Evolutionary conservation across 768 basidiomycete genomes (phyloP).

Genomic region (Boletus fagicola): DNA sequence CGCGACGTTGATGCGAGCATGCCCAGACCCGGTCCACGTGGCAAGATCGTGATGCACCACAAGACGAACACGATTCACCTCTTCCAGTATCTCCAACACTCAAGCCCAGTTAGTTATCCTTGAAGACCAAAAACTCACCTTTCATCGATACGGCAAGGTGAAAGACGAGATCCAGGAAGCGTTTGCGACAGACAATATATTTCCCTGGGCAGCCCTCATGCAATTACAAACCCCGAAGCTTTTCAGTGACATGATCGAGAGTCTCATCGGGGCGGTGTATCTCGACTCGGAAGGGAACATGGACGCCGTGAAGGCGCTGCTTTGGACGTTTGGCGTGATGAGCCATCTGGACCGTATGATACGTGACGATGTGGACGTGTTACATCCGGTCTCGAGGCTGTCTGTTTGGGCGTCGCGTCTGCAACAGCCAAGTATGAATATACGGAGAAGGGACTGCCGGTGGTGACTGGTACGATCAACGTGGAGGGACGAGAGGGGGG

Average conservation of each 20-base stretch:
- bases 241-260: constrained; percentile 78
- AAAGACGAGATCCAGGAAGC: constrained; percentile 49
- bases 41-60: constrained; percentile 35
- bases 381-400: no score
- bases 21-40: constrained; percentile 41
- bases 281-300: constrained; percentile 63
- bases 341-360: constrained; percentile 68
- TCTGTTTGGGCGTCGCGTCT: constrained; percentile 59
- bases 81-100: constrained; percentile 72
- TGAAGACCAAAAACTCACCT: constrained; percentile 62
- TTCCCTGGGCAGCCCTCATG: constrained; percentile 76
- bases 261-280: constrained; percentile 71
- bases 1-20: constrained; percentile 40
- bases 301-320: no score
- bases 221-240: constrained; percentile 76
- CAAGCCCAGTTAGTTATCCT: constrained; percentile 55
- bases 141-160: constrained; percentile 47
- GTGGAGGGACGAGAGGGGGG: constrained; percentile 55
- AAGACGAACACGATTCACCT: constrained; percentile 51
- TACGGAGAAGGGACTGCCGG: constrained; percentile 40
- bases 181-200: no score
- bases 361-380: constrained; percentile 60
- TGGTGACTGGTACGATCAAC: constrained; percentile 46
- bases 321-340: constrained; percentile 47
- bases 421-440: constrained; percentile 44